Conservation (phyloP, 2,329 filamentous ascomycete genomes). For the Beauveria sp. region DNA sequence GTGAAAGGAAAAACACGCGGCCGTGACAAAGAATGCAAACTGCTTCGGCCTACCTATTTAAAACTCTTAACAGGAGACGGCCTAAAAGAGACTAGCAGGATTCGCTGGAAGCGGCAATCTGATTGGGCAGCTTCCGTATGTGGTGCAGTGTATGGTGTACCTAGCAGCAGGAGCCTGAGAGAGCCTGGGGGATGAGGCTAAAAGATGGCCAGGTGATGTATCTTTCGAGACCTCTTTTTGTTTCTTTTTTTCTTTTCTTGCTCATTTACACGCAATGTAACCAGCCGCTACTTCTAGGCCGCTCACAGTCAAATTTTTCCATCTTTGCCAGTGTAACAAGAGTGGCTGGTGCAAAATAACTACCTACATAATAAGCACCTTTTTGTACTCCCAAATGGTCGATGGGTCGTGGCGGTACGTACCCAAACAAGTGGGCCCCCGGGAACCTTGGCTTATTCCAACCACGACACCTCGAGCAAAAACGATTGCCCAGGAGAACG, state of each 20-base stretch:
- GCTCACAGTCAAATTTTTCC: neutral
- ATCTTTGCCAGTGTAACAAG: neutral
- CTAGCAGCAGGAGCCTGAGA: neutral
- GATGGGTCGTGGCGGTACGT: neutral
- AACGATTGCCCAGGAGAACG: constrained; percentile 27
- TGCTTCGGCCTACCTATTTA: neutral
- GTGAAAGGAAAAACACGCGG: neutral
- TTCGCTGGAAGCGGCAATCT: constrained; percentile 2
- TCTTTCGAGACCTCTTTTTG: too few species aligned
- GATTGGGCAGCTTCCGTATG: neutral
- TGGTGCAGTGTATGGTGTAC: neutral
- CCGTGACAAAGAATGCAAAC: neutral
- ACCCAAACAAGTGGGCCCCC: constrained; percentile 9
- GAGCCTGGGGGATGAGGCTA: neutral
- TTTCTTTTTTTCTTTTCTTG: neutral
- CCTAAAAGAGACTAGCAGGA: neutral
- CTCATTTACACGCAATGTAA: neutral
- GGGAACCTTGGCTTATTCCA: constrained; percentile 28
- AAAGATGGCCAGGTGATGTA: neutral
- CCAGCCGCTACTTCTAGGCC: neutral
- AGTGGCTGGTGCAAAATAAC: neutral
- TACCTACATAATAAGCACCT: neutral
- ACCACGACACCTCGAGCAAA: constrained; percentile 33
- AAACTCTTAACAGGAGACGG: constrained; percentile 1
- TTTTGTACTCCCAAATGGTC: neutral